phyloP scores from a whole-genome alignment of 768 basidiomycete genomes.

The Tephrocybe sp. region DNA sequence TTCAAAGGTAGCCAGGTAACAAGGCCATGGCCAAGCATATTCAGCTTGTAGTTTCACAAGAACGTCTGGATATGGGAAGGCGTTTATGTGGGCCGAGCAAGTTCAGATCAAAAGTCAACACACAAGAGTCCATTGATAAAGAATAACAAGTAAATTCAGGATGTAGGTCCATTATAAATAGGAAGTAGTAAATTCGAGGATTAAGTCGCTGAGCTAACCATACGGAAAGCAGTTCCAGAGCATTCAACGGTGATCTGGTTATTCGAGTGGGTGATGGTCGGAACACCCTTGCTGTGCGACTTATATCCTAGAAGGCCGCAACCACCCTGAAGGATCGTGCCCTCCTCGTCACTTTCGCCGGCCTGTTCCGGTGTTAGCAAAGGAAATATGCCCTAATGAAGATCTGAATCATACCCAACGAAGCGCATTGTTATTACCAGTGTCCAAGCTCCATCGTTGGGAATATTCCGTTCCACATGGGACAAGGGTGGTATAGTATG shows the following conservation, averaged over 20 bases:
- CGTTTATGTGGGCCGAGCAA: no score
- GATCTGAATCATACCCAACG: constrained; percentile 1
- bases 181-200: no score
- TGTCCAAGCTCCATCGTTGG: constrained; percentile 10
- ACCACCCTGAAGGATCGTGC: constrained; percentile 13
- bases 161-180: no score
- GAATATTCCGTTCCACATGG: constrained; percentile 9
- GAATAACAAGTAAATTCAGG: no score
- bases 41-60: no score
- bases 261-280: constrained; percentile 9
- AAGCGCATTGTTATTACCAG: constrained; percentile 9
- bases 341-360: constrained; percentile 14
- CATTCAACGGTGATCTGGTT: constrained; percentile 12
- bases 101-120: no score
- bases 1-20: no score
- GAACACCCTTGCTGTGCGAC: constrained; percentile 8
- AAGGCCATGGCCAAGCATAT: no score
- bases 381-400: not conserved
- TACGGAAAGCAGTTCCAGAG: constrained; percentile 10
- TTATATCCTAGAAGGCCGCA: constrained; percentile 14
- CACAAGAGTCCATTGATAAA: no score
- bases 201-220: constrained; percentile 2
- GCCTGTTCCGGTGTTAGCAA: not conserved
- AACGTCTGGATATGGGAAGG: no score
- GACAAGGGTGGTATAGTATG: constrained; percentile 7